Base-by-base conservation (phyloP, 2,329 filamentous ascomycete species). In the Dothideomycetes sp. region DNA sequence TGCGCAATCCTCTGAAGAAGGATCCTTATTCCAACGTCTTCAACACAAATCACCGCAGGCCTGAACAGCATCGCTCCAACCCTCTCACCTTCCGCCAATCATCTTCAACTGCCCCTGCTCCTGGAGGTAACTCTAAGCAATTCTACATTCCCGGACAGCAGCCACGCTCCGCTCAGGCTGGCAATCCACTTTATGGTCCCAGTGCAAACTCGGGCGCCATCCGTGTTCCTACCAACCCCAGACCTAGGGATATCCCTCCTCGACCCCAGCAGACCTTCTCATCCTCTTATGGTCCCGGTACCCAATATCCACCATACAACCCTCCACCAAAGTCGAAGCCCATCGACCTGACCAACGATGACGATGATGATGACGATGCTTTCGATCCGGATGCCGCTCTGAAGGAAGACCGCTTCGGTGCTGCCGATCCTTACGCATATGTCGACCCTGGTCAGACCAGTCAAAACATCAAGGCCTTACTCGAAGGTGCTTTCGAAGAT, bases 401-500 rank as follows among this genome's bases (percentile, higher is more conserved):
- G 17, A 58, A 61, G 11, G 59, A 68, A 23, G 64, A 70, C 19
- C 57, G 59, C 4, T 77, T 76, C 50, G 72, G 72, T 4, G 64
- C 69, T 1, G 61, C 66, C 12, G 75, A 79, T 49, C 66, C 71
- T 9, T 67, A 69, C 50, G 67, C 66, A 41, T 86, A 83, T 50
- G 77, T 82, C 5, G 82, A 88, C 49, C 76, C 81, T 0, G 67
- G 68, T 44, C 81, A 84, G 57, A 83, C 84, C 9, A 77, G 74
- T 36, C 79, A 80, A 33, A 84, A 89, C 50, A 70, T 91, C 48
- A 91, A 91, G 57, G 82, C 81, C 6, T 61, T 91, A n/a, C 68
- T 91, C 1, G 84, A 89, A 57, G 84, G 83, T 6, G 82, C 82
- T 8, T 78, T 89, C 61, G 82, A 88, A 39, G 82, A 84, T 11